Percentiles rank a stretch among this genome's conserved stretches.
phyloP scores from a whole-genome alignment of 75 land plant genomes.

The Ceratopteris richardii region DNA sequence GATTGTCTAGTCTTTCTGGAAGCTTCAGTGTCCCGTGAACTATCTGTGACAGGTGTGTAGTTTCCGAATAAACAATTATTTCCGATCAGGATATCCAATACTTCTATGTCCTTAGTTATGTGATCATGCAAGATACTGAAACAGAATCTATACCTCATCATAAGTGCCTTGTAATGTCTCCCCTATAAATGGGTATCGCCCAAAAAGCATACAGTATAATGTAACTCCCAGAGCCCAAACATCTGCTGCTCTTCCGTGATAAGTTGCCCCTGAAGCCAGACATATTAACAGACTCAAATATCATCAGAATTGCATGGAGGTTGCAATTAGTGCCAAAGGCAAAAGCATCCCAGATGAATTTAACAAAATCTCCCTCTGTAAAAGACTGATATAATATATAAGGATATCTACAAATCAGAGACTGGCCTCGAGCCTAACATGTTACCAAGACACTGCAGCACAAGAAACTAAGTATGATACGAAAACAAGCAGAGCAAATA shows the following conservation, averaged over 20 bases:
- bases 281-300: too few relatives aligned
- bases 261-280: conserved; percentile 75
- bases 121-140: neutral
- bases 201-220: conserved; percentile 83
- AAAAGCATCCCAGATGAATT: too few relatives aligned
- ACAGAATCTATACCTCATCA: conserved; percentile 84
- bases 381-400: too few relatives aligned
- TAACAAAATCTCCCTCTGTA: too few relatives aligned
- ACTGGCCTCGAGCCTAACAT: too few relatives aligned
- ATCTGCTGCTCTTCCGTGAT: conserved; percentile 84
- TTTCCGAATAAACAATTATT: neutral
- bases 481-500: too few relatives aligned
- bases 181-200: conserved; percentile 83
- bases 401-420: too few relatives aligned
- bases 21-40: conserved; percentile 47
- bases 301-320: too few relatives aligned
- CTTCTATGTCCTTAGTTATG: neutral
- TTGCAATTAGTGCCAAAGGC: too few relatives aligned
- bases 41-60: conserved; percentile 35
- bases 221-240: conserved; percentile 96
- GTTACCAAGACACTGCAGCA: too few relatives aligned
- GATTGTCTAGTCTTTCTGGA: conserved; percentile 49
- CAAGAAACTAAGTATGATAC: too few relatives aligned
- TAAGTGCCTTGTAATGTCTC: conserved; percentile 81
- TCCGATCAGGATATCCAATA: neutral